Base-by-base conservation (phyloP, 1,284 basidiomycete species). In the Mycena sp. region DNA sequence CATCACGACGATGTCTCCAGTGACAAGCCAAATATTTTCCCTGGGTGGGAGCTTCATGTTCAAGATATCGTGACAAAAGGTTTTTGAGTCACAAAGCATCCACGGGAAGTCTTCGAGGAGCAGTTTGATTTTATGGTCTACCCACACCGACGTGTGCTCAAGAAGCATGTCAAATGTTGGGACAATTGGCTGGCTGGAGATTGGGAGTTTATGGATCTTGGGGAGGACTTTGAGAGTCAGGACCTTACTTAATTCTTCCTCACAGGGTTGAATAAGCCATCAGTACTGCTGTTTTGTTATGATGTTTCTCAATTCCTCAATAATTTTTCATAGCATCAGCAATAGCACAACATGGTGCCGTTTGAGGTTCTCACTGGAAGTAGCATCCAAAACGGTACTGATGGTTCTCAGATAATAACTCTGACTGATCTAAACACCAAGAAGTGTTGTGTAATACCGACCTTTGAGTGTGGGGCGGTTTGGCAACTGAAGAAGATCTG, bases 81-180 rank as follows among this genome's bases (percentile, higher is more conserved):
- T 48, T 52, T 63, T 64, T 23, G 65, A 67, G 53, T 67, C 65
- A 43, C 61, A n/a, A n/a, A n/a, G n/a, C n/a, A n/a, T n/a, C n/a
- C n/a, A n/a, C n/a, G n/a, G n/a, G n/a, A n/a, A n/a, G n/a, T n/a
- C n/a, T n/a, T n/a, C n/a, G n/a, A n/a, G n/a, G n/a, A n/a, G n/a
- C n/a, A n/a, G n/a, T n/a, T 67, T 67, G 2, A 67, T 37, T n/a
- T 63, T 61, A 48, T 60, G 53, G 54, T 67, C 65, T 35, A 67
- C 58, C 61, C 65, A 67, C n/a, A 51, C 49, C 3, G 64, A 65
- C 23, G 64, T 60, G 32, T 67, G 63, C 1, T 44, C 61, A 37
- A 63, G 35, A 11, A 67, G 16, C 19, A 57, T 67, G 38, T 56
- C 60, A 57, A 67, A 67, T 21, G 61, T 38, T 12, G 56, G 51